Evolutionary conservation across 2,329 filamentous ascomycete genomes (phyloP).

Genomic region (Beauveria brongniartii): DNA sequence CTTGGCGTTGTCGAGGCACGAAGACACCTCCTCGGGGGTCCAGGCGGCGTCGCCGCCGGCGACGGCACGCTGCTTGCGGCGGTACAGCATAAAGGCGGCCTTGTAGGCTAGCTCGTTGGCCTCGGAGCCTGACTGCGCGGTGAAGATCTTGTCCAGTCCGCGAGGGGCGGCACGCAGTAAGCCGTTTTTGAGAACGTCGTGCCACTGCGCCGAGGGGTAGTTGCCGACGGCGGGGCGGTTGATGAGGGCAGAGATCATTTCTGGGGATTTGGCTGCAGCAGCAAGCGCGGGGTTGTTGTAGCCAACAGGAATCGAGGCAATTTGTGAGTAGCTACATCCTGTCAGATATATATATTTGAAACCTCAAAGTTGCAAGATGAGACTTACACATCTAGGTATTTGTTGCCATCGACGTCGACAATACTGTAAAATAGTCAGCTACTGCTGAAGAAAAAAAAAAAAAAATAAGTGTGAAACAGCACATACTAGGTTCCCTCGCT

Average conservation of each 20-base stretch:
- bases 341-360: background rate
- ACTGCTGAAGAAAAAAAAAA: no score
- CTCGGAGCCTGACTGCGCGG: slow-evolving; percentile 69
- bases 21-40: slow-evolving; percentile 57
- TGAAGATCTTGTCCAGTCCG: slow-evolving; percentile 73
- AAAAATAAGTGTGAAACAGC: background rate
- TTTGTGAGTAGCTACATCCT: slow-evolving; percentile 58
- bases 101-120: slow-evolving; percentile 83
- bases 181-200: slow-evolving; percentile 60
- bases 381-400: slow-evolving; percentile 39
- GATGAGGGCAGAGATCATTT: slow-evolving; percentile 67
- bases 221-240: slow-evolving; percentile 75
- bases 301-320: slow-evolving; percentile 75
- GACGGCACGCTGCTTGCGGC: slow-evolving; percentile 61
- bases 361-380: background rate
- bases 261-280: slow-evolving; percentile 55
- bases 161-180: slow-evolving; percentile 66
- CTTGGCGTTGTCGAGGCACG: slow-evolving; percentile 62
- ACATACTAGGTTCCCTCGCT: slow-evolving; percentile 40
- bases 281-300: slow-evolving; percentile 70
- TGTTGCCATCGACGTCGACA: slow-evolving; percentile 42
- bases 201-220: slow-evolving; percentile 72
- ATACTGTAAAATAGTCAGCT: slow-evolving; percentile 19
- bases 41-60: slow-evolving; percentile 59
- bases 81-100: slow-evolving; percentile 76